Base-by-base conservation (phyloP, 129 eudicot species). In the Artemisia tridentata region DNA sequence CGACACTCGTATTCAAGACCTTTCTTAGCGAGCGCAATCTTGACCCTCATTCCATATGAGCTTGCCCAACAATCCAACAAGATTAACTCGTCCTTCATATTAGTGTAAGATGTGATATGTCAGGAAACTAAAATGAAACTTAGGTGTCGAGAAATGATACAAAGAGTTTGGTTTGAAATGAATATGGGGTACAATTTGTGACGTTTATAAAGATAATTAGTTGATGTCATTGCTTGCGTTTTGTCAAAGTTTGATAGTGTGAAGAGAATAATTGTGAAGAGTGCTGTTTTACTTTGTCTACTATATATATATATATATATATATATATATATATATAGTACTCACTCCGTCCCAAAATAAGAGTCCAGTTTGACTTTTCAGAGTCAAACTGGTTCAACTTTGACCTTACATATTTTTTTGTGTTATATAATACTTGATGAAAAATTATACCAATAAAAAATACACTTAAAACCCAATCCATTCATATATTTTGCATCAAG, bases 51-150 rank as follows among this genome's bases (percentile, higher is more conserved):
- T 52, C 81, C 81, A 64, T 62, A 78, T 0, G 77, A 64, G 20
- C 81, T 78, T 54, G 81, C 67, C 81, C 72, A 78, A 53, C 62
- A 63, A 64, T 78, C 77, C 72, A 78, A 16, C 59, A 78, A 27
- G 23, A 64, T 63, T 53, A 78, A 59, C 20, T 71, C 55, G 16
- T 72, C 72, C 47, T 55, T 61, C 81, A 78, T 78, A 16, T 15
- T 71, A n/a, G 15, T 2, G 20, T 9, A 21, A 72, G 43, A 9
- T 58, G 67, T 60, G 11, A 38, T 45, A 18, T 45, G 23, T n/a
- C 5, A 61, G 11, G 15, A 73, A 31, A 14, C 57, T 66, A 66
- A 17, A 46, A 14, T 46, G 10, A 41, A 18, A 46, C 17, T 56
- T 71, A 38, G 18, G 17, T 70, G 19, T 31, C 31, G 12, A 54